A percentile compares a stretch with the other conserved stretches of the same genome.
phyloP scores from a whole-genome alignment of 2,329 filamentous ascomycete species.

The Aspergillus pseudonomiae region DNA sequence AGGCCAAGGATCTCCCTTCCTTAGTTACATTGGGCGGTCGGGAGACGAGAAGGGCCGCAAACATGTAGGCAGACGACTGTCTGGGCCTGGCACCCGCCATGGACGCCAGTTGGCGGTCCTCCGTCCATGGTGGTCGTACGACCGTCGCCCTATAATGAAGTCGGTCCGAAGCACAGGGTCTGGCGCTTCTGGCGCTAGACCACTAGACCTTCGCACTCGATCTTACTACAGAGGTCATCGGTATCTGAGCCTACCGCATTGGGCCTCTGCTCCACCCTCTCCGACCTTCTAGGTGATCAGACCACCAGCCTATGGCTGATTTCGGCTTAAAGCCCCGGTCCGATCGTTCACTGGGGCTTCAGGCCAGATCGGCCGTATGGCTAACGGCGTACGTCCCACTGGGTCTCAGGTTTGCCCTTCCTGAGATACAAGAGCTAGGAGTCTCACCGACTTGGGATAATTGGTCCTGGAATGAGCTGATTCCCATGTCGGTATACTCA shows the following conservation, averaged over 20 bases:
- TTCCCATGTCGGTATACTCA: background rate
- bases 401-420: background rate
- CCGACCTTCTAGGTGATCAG: constrained; percentile 1
- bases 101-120: constrained; percentile 21
- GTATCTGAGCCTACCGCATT: background rate
- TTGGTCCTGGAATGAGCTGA: background rate
- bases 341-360: background rate
- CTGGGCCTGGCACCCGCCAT: background rate
- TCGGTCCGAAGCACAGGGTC: constrained; percentile 1
- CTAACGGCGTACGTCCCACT: background rate
- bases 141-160: background rate
- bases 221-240: background rate
- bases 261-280: background rate
- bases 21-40: constrained; percentile 7
- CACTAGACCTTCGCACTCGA: background rate
- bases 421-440: background rate
- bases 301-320: constrained; percentile 6
- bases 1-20: background rate
- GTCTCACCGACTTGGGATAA: background rate
- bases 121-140: constrained; percentile 1
- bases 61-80: constrained; percentile 10
- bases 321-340: background rate
- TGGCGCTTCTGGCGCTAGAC: background rate
- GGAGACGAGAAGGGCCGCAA: constrained; percentile 12
- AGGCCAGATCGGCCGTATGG: background rate